Conservation (phyloP, 768 basidiomycete genomes). For the Crepidotus variabilis region DNA sequence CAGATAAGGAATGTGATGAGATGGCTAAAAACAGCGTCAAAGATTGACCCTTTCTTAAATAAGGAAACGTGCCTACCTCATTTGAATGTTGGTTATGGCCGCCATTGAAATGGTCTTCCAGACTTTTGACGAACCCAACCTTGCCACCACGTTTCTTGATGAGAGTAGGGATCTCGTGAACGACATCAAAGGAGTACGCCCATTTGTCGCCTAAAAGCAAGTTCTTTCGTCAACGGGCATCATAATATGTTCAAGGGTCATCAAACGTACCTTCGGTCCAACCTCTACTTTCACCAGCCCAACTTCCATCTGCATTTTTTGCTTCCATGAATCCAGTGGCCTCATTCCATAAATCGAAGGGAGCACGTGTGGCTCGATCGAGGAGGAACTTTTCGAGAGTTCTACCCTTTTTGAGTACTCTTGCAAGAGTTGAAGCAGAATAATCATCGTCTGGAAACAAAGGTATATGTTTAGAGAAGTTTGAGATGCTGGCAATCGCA, state of each 20-base stretch:
- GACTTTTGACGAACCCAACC: constrained; percentile 55
- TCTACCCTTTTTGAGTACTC: constrained; percentile 43
- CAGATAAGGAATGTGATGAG: constrained; percentile 83
- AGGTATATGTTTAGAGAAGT: neutral
- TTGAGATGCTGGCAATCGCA: neutral
- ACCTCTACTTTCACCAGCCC: constrained; percentile 68
- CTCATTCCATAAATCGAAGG: constrained; percentile 66
- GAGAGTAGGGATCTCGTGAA: constrained; percentile 64
- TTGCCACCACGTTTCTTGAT: constrained; percentile 66
- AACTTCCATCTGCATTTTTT: constrained; percentile 59
- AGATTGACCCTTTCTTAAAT: neutral
- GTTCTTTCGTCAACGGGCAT: too few species aligned
- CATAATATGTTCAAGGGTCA: too few species aligned
- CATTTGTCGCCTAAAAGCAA: constrained; percentile 39
- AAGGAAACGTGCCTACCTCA: constrained; percentile 43
- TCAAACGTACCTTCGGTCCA: constrained; percentile 70
- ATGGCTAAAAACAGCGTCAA: constrained; percentile 44
- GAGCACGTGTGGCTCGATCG: constrained; percentile 49
- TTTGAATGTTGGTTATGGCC: constrained; percentile 84
- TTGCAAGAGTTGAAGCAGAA: constrained; percentile 62
- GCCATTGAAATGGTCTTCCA: constrained; percentile 55
- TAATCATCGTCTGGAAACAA: constrained; percentile 66
- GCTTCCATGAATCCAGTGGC: constrained; percentile 83
- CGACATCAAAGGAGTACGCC: constrained; percentile 76
- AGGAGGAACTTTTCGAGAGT: constrained; percentile 47